Evolutionary conservation across 2,329 filamentous ascomycete genomes (phyloP).

Genomic region (Amesomyces nigricolor): DNA sequence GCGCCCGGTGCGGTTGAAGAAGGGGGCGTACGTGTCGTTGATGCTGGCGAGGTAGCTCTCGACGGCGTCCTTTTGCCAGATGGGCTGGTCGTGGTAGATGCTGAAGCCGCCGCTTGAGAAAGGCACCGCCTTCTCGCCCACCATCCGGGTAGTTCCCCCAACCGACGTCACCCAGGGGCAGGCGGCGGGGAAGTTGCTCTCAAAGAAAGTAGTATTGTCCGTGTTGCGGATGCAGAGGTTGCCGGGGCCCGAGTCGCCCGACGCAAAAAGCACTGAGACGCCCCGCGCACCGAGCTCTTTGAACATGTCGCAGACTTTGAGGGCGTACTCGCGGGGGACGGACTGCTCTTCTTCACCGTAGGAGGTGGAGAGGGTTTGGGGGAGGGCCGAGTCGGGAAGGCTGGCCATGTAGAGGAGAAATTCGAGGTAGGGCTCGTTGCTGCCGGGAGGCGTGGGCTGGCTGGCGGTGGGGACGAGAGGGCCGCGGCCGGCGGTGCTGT

Average conservation of each 20-base stretch:
- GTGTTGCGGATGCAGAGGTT: conserved; percentile 54
- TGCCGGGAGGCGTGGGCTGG: conserved; percentile 44
- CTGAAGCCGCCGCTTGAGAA: conserved; percentile 43
- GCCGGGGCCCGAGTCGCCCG: conserved; percentile 56
- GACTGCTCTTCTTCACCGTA: conserved; percentile 65
- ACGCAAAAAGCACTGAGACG: conserved; percentile 58
- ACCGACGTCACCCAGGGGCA: conserved; percentile 56
- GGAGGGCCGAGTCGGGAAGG: conserved; percentile 46
- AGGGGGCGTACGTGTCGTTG: conserved; percentile 38
- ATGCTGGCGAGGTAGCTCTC: conserved; percentile 36
- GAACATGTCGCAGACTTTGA: conserved; percentile 57
- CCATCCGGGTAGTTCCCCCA: conserved; percentile 46
- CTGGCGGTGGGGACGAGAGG: conserved; percentile 49
- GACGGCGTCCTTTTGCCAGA: conserved; percentile 38
- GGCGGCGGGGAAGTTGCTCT: conserved; percentile 49
- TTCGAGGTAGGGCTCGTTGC: conserved; percentile 64
- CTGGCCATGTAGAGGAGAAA: conserved; percentile 55
- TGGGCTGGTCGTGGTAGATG: conserved; percentile 39
- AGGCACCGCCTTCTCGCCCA: conserved; percentile 26
- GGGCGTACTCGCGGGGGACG: conserved; percentile 54
- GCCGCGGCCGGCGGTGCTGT: conserved; percentile 55
- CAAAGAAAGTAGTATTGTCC: conserved; percentile 46
- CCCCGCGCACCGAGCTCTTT: conserved; percentile 62
- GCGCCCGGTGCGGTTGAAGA: conserved; percentile 41
- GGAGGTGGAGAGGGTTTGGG: conserved; percentile 57